Percentiles rank a stretch among this genome's conserved stretches.
These are phyloP conservation scores for Tylopilus felleus DNA, from an alignment of 768 basidiomycete species.

Conservation along the genomic window DNA sequence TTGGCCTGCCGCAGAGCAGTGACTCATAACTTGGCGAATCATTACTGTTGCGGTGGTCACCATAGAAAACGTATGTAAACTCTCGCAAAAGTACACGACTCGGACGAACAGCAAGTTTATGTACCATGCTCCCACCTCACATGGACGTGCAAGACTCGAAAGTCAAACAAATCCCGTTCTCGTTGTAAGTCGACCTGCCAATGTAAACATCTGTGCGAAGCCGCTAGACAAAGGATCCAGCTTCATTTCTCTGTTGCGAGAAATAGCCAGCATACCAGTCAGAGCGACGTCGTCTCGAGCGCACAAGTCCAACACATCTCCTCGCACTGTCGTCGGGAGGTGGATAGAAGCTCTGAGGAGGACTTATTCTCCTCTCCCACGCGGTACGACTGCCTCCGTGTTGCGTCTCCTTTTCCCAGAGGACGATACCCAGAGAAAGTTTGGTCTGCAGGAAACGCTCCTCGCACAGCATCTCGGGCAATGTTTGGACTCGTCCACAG, in stretches of 20 bases:
- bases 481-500: constrained; percentile 40
- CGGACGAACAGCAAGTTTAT: no score
- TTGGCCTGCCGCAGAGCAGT: not conserved
- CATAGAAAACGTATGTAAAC: not conserved
- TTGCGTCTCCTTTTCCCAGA: constrained; percentile 85
- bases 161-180: constrained; percentile 35
- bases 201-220: not conserved
- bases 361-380: constrained; percentile 47
- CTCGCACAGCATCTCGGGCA: constrained; percentile 52
- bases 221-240: constrained; percentile 27
- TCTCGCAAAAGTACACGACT: not conserved
- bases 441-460: constrained; percentile 65
- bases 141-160: constrained; percentile 17
- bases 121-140: no score
- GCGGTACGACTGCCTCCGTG: constrained; percentile 53
- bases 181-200: constrained; percentile 39
- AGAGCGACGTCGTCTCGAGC: constrained; percentile 18
- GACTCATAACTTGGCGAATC: not conserved
- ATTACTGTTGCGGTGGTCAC: not conserved
- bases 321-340: constrained; percentile 37
- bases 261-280: constrained; percentile 36
- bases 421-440: constrained; percentile 67
- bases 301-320: constrained; percentile 19
- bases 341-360: constrained; percentile 45
- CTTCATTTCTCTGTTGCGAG: constrained; percentile 48